A percentile compares a stretch with the other conserved stretches of the same genome.
These are phyloP conservation scores for Zoysia matrella DNA, from an alignment of 202 grass and related monocot genomes.

Conservation along the genomic window DNA sequence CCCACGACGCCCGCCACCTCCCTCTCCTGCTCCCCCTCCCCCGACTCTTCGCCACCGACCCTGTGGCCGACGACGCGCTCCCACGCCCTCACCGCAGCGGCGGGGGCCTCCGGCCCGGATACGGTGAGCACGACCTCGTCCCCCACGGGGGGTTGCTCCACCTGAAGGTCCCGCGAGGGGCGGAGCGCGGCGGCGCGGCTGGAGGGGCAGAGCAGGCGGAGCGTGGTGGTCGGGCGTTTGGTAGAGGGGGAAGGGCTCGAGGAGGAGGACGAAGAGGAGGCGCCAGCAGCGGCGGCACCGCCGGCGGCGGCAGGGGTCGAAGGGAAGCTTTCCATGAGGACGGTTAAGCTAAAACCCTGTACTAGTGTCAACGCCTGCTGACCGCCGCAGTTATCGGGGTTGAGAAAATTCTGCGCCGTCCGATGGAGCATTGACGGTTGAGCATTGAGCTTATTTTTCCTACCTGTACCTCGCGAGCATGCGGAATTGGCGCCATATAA, in stretches of 20 bases:
- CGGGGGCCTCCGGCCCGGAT: constrained; percentile 47
- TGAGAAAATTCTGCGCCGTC: background rate
- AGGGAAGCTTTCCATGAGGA: constrained; percentile 53
- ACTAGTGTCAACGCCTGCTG: constrained; percentile 15
- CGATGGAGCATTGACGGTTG: constrained; percentile 2
- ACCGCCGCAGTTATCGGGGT: background rate
- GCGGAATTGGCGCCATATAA: background rate
- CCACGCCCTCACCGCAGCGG: constrained; percentile 51
- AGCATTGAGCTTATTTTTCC: background rate
- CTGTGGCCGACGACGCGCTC: constrained; percentile 45
- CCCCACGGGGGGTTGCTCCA: constrained; percentile 52
- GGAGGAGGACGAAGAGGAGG: constrained; percentile 28
- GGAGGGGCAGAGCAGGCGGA: constrained; percentile 61
- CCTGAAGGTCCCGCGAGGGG: constrained; percentile 48
- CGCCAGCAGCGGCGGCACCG: background rate
- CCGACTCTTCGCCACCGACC: constrained; percentile 30
- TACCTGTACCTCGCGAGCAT: background rate
- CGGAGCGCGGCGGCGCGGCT: constrained; percentile 42
- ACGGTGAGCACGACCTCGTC: constrained; percentile 56
- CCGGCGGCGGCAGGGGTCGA: constrained; percentile 10
- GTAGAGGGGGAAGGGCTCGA: constrained; percentile 20
- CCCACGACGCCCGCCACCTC: constrained; percentile 52
- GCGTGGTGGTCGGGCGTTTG: constrained; percentile 45
- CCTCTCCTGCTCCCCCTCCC: constrained; percentile 50
- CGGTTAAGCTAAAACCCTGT: constrained; percentile 56